Conservation (phyloP, 2,329 filamentous ascomycete genomes). For the Talaromyces pinophilus region DNA sequence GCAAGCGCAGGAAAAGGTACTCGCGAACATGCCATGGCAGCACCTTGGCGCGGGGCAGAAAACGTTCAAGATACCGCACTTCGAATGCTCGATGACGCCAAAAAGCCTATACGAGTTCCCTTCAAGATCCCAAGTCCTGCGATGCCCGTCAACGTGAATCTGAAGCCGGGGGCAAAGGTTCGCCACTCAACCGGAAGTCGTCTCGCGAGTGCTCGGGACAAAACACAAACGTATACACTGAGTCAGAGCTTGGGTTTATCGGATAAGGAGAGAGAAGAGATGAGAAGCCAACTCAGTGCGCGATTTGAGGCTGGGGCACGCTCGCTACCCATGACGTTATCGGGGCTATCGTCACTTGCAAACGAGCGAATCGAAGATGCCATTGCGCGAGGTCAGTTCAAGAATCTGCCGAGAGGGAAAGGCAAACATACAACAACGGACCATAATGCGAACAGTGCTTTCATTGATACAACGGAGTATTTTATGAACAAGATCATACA, state of each 20-base stretch:
- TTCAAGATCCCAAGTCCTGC: constrained; percentile 44
- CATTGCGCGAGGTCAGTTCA: constrained; percentile 87
- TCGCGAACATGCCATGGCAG: constrained; percentile 65
- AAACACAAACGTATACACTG: constrained; percentile 57
- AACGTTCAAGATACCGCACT: constrained; percentile 71
- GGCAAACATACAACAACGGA: constrained; percentile 72
- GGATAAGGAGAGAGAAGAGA: constrained; percentile 70
- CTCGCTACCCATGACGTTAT: constrained; percentile 71
- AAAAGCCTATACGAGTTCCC: constrained; percentile 56
- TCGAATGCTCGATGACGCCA: constrained; percentile 71
- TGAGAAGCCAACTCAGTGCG: constrained; percentile 74
- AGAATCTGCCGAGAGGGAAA: constrained; percentile 77
- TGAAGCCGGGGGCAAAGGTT: constrained; percentile 49
- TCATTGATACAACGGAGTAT: constrained; percentile 94
- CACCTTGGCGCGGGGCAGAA: constrained; percentile 79
- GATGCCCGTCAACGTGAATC: constrained; percentile 46
- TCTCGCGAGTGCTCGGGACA: constrained; percentile 60
- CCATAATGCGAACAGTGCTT: constrained; percentile 78
- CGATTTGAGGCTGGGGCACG: constrained; percentile 74
- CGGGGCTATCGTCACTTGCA: constrained; percentile 77
- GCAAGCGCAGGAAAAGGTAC: constrained; percentile 68
- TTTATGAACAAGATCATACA: constrained; percentile 99
- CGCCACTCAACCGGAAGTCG: constrained; percentile 50
- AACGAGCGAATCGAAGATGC: constrained; percentile 94
- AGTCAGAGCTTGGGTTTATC: constrained; percentile 61